Evolutionary conservation across 1,284 basidiomycete genomes (phyloP).

Genomic region (Cryptococcus sp.): DNA sequence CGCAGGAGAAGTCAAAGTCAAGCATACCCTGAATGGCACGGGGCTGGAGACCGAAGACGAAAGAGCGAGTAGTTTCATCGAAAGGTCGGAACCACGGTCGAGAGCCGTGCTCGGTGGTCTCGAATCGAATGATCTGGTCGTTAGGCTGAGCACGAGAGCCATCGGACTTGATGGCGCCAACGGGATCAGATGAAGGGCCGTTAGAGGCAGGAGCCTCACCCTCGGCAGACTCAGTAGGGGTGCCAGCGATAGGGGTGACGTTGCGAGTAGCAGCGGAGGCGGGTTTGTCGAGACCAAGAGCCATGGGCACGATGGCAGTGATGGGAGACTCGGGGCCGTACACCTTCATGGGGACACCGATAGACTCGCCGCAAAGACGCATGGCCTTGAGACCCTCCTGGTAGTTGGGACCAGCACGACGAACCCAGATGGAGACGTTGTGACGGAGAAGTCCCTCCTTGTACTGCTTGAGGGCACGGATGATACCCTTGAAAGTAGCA

Average conservation of each 20-base stretch:
- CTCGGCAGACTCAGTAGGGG: slow-evolving; percentile 22
- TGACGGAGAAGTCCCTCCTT: slow-evolving; percentile 81
- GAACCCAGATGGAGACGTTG: slow-evolving; percentile 89
- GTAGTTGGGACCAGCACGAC: slow-evolving; percentile 98
- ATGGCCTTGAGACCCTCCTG: slow-evolving; percentile 99
- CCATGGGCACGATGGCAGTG: slow-evolving; percentile 96
- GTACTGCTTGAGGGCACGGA: slow-evolving; percentile 93
- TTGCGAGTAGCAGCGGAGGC: slow-evolving; percentile 56
- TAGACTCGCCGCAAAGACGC: slow-evolving; percentile 94
- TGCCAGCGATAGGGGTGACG: slow-evolving; percentile 45
- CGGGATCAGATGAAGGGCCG: slow-evolving; percentile 43
- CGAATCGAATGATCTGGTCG: slow-evolving; percentile 88
- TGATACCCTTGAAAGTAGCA: slow-evolving; percentile 99
- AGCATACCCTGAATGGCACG: slow-evolving; percentile 99
- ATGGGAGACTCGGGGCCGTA: slow-evolving; percentile 99
- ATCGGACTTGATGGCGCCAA: slow-evolving; percentile 76
- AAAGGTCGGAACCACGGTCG: slow-evolving; percentile 87
- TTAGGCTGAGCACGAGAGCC: slow-evolving; percentile 80
- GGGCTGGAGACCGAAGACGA: slow-evolving; percentile 97
- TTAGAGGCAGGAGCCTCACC: slow-evolving; percentile 27
- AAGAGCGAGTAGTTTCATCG: slow-evolving; percentile 86
- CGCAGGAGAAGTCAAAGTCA: slow-evolving; percentile 99
- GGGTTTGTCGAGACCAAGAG: slow-evolving; percentile 71
- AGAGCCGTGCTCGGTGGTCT: slow-evolving; percentile 50
- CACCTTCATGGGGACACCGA: slow-evolving; percentile 95